These are phyloP conservation scores for Pseudocohnilembus persalinus DNA, from an alignment of 169 alveolate genomes.

Conservation along the genomic window DNA sequence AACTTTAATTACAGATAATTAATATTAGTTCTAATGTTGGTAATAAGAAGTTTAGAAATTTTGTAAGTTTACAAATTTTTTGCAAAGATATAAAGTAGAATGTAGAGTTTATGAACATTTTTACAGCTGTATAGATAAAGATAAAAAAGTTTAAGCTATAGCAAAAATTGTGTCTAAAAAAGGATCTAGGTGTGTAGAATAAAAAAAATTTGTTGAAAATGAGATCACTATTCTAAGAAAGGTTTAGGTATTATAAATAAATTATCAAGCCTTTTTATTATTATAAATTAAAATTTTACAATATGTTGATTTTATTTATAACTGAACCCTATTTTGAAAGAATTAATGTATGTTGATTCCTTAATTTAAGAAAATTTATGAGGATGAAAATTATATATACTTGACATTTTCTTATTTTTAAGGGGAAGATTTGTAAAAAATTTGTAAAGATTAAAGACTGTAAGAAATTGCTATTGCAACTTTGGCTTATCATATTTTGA, in stretches of 20 bases:
- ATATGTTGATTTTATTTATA: no score
- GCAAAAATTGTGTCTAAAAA: constrained; percentile 16
- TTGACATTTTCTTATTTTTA: constrained; percentile 13
- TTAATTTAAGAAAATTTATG: constrained; percentile 15
- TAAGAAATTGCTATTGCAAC: constrained; percentile 27
- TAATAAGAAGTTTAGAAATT: constrained; percentile 2
- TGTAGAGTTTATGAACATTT: constrained; percentile 11
- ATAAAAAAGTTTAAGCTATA: constrained; percentile 13
- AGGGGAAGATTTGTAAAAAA: constrained; percentile 21
- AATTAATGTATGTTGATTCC: constrained; percentile 2
- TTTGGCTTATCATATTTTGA: constrained; percentile 18
- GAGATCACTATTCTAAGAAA: constrained; percentile 14
- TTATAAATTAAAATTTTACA: no score
- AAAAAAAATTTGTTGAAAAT: constrained; percentile 26
- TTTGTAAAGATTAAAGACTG: background rate
- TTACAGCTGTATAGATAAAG: constrained; percentile 20
- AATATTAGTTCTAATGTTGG: constrained; percentile 2
- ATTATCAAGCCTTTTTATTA: no score
- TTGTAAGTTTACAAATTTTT: constrained; percentile 17
- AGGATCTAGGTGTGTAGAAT: constrained; percentile 5
- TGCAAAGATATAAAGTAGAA: constrained; percentile 15
- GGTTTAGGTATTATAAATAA: background rate
- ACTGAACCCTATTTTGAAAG: background rate
- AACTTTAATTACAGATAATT: constrained; percentile 9
- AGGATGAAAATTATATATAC: constrained; percentile 20